Evolutionary conservation across 2,329 filamentous ascomycete genomes (phyloP).

Genomic region (Fusarium decemcellulare): DNA sequence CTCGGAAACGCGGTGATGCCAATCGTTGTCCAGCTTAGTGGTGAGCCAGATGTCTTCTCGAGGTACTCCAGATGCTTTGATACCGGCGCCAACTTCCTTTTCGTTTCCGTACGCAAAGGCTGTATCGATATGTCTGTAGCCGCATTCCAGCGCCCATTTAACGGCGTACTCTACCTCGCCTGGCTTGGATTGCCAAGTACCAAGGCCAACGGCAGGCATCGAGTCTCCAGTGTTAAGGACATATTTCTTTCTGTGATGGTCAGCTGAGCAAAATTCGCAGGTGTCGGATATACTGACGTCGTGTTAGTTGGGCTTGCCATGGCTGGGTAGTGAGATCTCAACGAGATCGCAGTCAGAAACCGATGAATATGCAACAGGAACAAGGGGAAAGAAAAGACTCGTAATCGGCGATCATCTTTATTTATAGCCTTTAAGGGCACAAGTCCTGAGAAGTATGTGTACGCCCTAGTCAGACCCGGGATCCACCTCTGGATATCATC

Average conservation of each 20-base stretch:
- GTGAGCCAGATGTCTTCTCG: slow-evolving; percentile 62
- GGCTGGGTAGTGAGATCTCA: not conserved
- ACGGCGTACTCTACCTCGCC: slow-evolving; percentile 65
- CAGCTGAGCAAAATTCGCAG: not conserved
- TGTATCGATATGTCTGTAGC: slow-evolving; percentile 62
- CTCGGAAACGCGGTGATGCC: slow-evolving; percentile 59
- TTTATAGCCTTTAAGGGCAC: too few relatives aligned
- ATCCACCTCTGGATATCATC: too few relatives aligned
- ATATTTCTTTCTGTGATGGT: not conserved
- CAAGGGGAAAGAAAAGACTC: too few relatives aligned
- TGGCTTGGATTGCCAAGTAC: slow-evolving; percentile 53
- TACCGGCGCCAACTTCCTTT: slow-evolving; percentile 56
- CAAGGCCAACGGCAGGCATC: slow-evolving; percentile 52
- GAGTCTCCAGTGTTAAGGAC: slow-evolving; percentile 49
- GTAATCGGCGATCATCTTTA: too few relatives aligned
- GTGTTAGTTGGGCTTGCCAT: not conserved
- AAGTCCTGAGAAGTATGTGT: too few relatives aligned
- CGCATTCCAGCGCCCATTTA: slow-evolving; percentile 58
- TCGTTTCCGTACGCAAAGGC: slow-evolving; percentile 62
- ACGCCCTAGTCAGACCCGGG: too few relatives aligned
- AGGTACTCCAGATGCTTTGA: slow-evolving; percentile 49
- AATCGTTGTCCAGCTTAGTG: slow-evolving; percentile 71
- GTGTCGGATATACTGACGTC: not conserved
- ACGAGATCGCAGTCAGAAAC: too few relatives aligned
- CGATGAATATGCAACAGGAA: too few relatives aligned